phyloP scores from a whole-genome alignment of 2,329 filamentous ascomycete genomes.

The Neurospora sp. region DNA sequence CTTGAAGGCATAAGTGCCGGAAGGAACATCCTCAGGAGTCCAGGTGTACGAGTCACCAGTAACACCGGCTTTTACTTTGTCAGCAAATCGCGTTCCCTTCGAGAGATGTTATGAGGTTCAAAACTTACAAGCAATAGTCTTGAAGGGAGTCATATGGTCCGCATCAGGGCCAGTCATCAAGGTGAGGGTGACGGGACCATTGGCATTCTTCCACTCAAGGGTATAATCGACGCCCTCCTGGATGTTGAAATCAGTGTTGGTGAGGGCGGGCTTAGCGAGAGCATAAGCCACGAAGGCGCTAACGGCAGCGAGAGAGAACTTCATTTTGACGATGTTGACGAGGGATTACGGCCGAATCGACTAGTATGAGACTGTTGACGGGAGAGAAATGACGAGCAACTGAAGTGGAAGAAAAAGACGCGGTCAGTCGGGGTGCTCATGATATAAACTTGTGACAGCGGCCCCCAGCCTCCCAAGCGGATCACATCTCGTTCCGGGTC shows the following conservation, averaged over 20 bases:
- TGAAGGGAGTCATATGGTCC: constrained; percentile 26
- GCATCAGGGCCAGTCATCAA: constrained; percentile 29
- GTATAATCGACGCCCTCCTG: constrained; percentile 30
- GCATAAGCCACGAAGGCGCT: constrained; percentile 26
- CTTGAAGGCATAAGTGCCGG: constrained; percentile 35
- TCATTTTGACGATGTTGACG: constrained; percentile 27
- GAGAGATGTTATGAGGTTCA: not conserved
- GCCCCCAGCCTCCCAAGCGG: not conserved
- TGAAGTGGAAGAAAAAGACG: not conserved
- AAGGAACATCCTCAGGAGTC: constrained; percentile 26
- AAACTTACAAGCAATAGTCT: constrained; percentile 27
- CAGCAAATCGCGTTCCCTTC: not conserved
- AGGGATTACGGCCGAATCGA: constrained; percentile 2
- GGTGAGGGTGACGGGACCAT: constrained; percentile 32
- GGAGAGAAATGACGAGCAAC: constrained; percentile 4
- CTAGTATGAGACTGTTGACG: constrained; percentile 11
- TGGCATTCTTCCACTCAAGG: constrained; percentile 32
- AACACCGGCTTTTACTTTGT: constrained; percentile 21
- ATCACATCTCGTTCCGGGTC: not conserved
- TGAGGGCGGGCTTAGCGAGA: constrained; percentile 21
- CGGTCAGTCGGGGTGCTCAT: not conserved
- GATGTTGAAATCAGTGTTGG: constrained; percentile 24
- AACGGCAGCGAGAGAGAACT: constrained; percentile 27
- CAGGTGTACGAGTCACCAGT: constrained; percentile 29
- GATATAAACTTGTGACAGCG: not conserved